Evolutionary conservation across 805 yeast genomes (phyloP).

Genomic region (Isabelozyma gotoi): DNA sequence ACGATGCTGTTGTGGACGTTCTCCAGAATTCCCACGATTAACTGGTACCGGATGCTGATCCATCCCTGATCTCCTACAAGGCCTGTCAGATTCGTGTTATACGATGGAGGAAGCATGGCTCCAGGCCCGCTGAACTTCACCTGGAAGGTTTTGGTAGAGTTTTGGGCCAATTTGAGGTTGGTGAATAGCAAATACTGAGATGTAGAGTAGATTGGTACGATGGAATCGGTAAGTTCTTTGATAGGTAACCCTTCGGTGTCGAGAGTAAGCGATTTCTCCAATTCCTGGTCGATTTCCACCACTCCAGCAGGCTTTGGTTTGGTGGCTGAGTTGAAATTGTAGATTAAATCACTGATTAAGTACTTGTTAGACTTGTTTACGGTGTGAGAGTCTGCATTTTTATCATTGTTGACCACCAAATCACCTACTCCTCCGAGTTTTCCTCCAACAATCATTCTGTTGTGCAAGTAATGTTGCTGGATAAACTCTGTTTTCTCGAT

Average conservation of each 20-base stretch:
- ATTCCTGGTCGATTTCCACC: background rate
- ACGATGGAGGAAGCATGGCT: conserved; percentile 36
- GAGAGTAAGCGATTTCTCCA: conserved; percentile 2
- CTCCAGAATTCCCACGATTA: conserved; percentile 33
- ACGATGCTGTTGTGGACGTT: conserved; percentile 10
- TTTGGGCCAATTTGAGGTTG: conserved; percentile 21
- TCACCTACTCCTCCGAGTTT: conserved; percentile 39
- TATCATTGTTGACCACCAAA: conserved; percentile 17
- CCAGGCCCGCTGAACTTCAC: conserved; percentile 22
- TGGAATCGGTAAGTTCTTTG: conserved; percentile 27
- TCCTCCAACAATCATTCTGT: conserved; percentile 27
- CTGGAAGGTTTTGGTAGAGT: conserved; percentile 15
- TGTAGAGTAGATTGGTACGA: conserved; percentile 41
- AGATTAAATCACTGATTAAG: conserved; percentile 35
- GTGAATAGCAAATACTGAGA: conserved; percentile 39
- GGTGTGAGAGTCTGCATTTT: conserved; percentile 9
- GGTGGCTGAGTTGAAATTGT: conserved; percentile 20
- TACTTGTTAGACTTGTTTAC: conserved; percentile 19
- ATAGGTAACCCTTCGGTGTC: conserved; percentile 9
- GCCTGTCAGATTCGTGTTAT: conserved; percentile 42
- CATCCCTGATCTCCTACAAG: conserved; percentile 38
- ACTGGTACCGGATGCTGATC: conserved; percentile 34
- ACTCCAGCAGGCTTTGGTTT: background rate
- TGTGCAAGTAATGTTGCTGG: conserved; percentile 7
- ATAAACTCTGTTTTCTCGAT: conserved; percentile 25